Evolutionary conservation across 129 eudicot genomes (phyloP), one percentile per base, ranked within the genome.

Genomic region (Arctium minus): DNA sequence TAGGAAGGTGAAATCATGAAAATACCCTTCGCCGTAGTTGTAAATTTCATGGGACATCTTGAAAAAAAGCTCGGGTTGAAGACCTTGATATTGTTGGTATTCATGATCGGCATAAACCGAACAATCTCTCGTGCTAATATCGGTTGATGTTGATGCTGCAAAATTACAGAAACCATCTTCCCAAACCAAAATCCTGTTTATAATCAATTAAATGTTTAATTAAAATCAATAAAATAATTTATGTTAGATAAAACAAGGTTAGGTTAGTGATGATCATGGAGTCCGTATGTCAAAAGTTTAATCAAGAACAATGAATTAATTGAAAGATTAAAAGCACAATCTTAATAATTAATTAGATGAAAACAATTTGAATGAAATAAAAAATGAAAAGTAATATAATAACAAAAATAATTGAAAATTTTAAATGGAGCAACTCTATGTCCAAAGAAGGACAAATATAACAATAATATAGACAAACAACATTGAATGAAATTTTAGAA

Each of bases 41-140:
- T 96, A 96, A 83, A 96, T 96, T 92, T 96, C 99, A 89, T 96
- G 99, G 39, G 99, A 93, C 99, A 96, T 96, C 86, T 96, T 96
- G 89, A 96, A 96, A 91, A 96, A 96, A 27, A 96, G 92, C 84
- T 96, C 99, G 1, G 99, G 99, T 82, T 96, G 99, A 32, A 96
- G 90, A 10, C 99, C 99, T 78, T 89, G 97, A 76, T 85, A 83
- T 22, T 84, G 94, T 53, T 85, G 96, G 84, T 86, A 88, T 56
- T 90, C 90, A 74, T 85, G 87, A 73, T 87, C 87, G 3, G 82
- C 87, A 72, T 91, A 84, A 17, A 64, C 79, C 15, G 80, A 77
- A 72, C 86, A 83, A 35, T 89, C 97, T 73, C 90, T 79, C 0
- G 79, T 35, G 56, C 79, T 87, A 6, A 91, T 87, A 87, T 93